These are phyloP conservation scores for Fusarium odoratissimum DNA, from an alignment of 2,329 filamentous ascomycete species.

Conservation along the genomic window DNA sequence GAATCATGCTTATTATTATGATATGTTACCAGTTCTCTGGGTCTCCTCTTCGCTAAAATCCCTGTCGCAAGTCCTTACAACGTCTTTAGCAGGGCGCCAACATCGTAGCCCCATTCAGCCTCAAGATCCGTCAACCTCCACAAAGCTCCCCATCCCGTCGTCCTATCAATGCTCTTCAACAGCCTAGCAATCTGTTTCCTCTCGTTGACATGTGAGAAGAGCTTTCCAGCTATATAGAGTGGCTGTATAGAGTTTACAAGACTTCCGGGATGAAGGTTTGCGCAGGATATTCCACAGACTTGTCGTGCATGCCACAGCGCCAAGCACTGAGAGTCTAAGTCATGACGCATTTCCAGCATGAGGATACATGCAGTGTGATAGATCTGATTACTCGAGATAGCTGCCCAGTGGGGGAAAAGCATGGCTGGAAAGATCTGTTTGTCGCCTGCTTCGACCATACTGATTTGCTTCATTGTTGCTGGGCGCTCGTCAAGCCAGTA, in stretches of 20 bases:
- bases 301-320: conserved; percentile 59
- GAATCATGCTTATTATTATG: neutral
- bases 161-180: conserved; percentile 58
- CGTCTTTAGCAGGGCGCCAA: conserved; percentile 24
- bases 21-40: neutral
- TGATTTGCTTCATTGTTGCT: conserved; percentile 48
- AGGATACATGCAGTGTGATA: conserved; percentile 64
- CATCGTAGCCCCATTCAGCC: conserved; percentile 49
- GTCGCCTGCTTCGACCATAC: conserved; percentile 28
- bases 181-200: conserved; percentile 51
- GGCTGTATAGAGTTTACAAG: conserved; percentile 65
- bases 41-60: neutral
- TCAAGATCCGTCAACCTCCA: conserved; percentile 63
- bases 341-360: conserved; percentile 57
- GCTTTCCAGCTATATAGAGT: conserved; percentile 61
- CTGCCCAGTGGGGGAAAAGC: conserved; percentile 60
- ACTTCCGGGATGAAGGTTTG: conserved; percentile 62
- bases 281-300: conserved; percentile 63
- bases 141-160: conserved; percentile 61
- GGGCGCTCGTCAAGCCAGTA: conserved; percentile 58
- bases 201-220: conserved; percentile 58
- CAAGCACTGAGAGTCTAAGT: conserved; percentile 37
- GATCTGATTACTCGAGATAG: conserved; percentile 64
- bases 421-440: conserved; percentile 58
- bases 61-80: neutral